These are phyloP conservation scores for Boletus barrowsii DNA, from an alignment of 768 basidiomycete genomes.

Conservation along the genomic window DNA sequence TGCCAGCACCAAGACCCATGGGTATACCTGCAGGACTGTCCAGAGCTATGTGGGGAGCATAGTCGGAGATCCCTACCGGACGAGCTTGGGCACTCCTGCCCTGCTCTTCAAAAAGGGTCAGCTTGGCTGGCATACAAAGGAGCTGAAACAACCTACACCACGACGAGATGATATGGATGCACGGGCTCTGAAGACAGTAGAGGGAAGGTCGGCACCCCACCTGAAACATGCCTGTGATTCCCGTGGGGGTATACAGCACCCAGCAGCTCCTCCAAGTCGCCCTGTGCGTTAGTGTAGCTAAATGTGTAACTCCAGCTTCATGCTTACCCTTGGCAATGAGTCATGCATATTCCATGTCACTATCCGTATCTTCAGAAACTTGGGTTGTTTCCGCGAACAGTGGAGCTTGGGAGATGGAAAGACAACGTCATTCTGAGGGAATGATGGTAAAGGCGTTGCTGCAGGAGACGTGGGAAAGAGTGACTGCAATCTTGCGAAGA, in stretches of 20 bases:
- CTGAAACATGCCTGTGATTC: conserved; percentile 31
- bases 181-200: conserved; percentile 45
- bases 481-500: conserved; percentile 51
- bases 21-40: conserved; percentile 55
- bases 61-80: conserved; percentile 46
- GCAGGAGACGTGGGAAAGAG: conserved; percentile 43
- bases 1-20: conserved; percentile 73
- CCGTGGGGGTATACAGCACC: conserved; percentile 49
- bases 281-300: conserved; percentile 40
- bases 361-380: conserved; percentile 63
- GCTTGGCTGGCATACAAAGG: conserved; percentile 1
- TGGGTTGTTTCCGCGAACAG: conserved; percentile 29
- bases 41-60: neutral
- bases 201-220: conserved; percentile 38
- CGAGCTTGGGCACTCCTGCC: conserved; percentile 80
- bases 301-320: neutral
- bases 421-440: conserved; percentile 20
- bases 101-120: conserved; percentile 44
- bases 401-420: conserved; percentile 23
- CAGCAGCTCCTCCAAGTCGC: conserved; percentile 68
- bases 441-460: conserved; percentile 15
- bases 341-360: conserved; percentile 89
- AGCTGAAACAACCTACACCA: conserved; percentile 51
- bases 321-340: conserved; percentile 64
- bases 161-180: conserved; percentile 78